These are phyloP conservation scores for Cytospora piceae DNA, from an alignment of 2,329 filamentous ascomycete genomes.

Conservation along the genomic window DNA sequence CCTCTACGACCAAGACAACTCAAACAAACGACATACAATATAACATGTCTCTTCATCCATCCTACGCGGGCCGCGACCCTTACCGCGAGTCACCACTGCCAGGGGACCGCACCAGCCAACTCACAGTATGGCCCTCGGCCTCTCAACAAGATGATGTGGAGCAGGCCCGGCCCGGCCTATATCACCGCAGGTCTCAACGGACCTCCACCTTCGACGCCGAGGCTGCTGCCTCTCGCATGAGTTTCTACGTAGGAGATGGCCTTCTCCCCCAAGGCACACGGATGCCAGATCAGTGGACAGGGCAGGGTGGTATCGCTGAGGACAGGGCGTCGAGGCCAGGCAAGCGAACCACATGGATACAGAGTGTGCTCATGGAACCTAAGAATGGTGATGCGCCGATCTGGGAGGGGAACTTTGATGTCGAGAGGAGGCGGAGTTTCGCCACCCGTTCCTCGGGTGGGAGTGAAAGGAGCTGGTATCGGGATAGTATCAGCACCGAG, in stretches of 20 bases:
- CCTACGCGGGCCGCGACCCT: constrained; percentile 5
- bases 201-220: constrained; percentile 33
- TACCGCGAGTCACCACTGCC: constrained; percentile 9
- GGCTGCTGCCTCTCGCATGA: constrained; percentile 33
- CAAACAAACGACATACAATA: background rate
- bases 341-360: constrained; percentile 30
- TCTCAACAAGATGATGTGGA: constrained; percentile 25
- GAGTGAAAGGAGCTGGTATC: constrained; percentile 27
- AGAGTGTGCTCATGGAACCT: constrained; percentile 15
- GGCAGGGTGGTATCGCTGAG: constrained; percentile 11
- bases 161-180: constrained; percentile 23
- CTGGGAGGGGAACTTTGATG: constrained; percentile 32
- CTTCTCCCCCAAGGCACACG: constrained; percentile 29
- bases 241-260: constrained; percentile 31
- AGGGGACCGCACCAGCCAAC: constrained; percentile 25
- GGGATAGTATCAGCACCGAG: constrained; percentile 29
- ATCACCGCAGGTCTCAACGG: constrained; percentile 24
- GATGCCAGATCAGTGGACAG: constrained; percentile 28
- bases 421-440: constrained; percentile 32
- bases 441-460: constrained; percentile 22
- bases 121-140: constrained; percentile 33
- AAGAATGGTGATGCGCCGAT: constrained; percentile 27
- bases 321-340: constrained; percentile 16
- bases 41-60: constrained; percentile 28
- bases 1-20: too few species aligned